Percentiles rank a stretch among this genome's conserved stretches.
phyloP scores from a whole-genome alignment of 2,329 filamentous ascomycete genomes.

The Dactylellina leptospora region DNA sequence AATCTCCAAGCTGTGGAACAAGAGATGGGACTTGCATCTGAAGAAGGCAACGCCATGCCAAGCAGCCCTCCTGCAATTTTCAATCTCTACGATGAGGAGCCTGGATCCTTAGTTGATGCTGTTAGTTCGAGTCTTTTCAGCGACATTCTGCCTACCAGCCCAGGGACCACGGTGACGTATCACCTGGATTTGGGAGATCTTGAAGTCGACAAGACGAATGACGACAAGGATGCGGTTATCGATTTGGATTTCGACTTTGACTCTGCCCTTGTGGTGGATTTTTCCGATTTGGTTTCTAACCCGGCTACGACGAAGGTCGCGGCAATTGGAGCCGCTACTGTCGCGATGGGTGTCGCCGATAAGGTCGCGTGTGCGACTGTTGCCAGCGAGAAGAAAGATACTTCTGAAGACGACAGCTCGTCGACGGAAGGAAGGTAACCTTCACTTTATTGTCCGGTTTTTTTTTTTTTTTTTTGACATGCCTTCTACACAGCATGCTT shows the following conservation, averaged over 20 bases:
- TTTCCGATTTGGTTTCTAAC: slow-evolving; percentile 46
- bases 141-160: slow-evolving; percentile 47
- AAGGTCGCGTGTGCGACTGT: slow-evolving; percentile 10
- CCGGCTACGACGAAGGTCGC: slow-evolving; percentile 36
- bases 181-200: slow-evolving; percentile 18
- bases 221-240: slow-evolving; percentile 17
- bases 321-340: slow-evolving; percentile 7
- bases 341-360: background rate
- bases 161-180: slow-evolving; percentile 35
- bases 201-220: slow-evolving; percentile 1
- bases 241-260: slow-evolving; percentile 52
- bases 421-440: slow-evolving; percentile 29
- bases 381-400: slow-evolving; percentile 41
- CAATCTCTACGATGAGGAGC: slow-evolving; percentile 58
- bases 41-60: slow-evolving; percentile 61
- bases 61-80: slow-evolving; percentile 62
- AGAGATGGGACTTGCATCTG: slow-evolving; percentile 49
- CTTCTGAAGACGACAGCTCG: slow-evolving; percentile 48
- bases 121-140: slow-evolving; percentile 49
- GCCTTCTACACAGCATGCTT: background rate
- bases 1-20: slow-evolving; percentile 32
- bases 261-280: slow-evolving; percentile 46
- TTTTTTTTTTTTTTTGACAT: background rate
- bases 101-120: slow-evolving; percentile 49
- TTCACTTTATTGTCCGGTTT: background rate